These are phyloP conservation scores for Chaetomiaceae sp. DNA, from an alignment of 2,329 filamentous ascomycete species.

Conservation along the genomic window DNA sequence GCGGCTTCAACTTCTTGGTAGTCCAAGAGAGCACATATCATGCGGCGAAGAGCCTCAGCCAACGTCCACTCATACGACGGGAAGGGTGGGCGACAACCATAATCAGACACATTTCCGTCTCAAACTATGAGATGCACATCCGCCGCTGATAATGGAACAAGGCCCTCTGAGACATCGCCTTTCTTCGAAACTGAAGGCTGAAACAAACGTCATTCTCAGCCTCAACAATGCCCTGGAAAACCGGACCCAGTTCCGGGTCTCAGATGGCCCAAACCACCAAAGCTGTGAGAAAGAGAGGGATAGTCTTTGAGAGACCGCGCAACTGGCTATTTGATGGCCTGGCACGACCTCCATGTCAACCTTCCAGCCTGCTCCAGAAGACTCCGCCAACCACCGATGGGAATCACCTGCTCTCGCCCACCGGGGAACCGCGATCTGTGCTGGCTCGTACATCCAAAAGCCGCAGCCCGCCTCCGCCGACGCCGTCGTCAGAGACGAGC, in stretches of 20 bases:
- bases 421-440: slow-evolving; percentile 1
- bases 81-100: no score
- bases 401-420: slow-evolving; percentile 3
- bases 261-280: neutral
- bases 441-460: neutral
- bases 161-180: neutral
- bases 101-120: no score
- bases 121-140: no score
- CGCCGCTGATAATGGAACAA: no score
- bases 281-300: neutral
- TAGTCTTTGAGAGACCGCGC: neutral
- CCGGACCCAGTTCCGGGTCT: neutral
- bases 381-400: neutral
- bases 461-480: neutral
- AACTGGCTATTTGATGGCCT: neutral
- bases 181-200: neutral
- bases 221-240: neutral
- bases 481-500: neutral
- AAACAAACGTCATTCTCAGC: neutral
- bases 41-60: no score
- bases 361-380: neutral
- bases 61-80: no score
- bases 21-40: no score
- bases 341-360: no score
- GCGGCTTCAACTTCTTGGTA: no score